These are phyloP conservation scores for Saturnispora sekii DNA, from an alignment of 805 yeast species.

Conservation along the genomic window DNA sequence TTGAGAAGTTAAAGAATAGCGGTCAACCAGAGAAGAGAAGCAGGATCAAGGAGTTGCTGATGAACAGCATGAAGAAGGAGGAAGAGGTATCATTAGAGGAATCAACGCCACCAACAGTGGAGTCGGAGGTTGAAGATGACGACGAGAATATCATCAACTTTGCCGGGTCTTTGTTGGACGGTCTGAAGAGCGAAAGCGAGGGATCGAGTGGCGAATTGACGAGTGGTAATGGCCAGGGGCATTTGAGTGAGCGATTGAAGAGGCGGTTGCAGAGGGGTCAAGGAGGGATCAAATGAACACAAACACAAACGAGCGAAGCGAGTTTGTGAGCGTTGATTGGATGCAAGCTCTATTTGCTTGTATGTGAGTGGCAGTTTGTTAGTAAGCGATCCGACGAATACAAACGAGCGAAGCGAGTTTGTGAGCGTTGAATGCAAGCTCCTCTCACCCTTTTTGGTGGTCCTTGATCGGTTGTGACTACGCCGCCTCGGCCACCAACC, in stretches of 20 bases:
- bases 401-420: not conserved
- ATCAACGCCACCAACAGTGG: not conserved
- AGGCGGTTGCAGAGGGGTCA: conserved; percentile 19
- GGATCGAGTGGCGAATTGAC: not conserved
- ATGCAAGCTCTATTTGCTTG: conserved; percentile 21
- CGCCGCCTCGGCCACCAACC: not conserved
- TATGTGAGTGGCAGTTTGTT: no score
- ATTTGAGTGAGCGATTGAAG: conserved; percentile 25
- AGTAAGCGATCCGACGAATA: no score
- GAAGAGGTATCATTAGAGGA: not conserved
- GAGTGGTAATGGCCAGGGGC: conserved; percentile 8
- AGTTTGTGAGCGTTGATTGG: conserved; percentile 12
- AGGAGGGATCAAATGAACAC: not conserved
- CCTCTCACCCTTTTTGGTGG: not conserved
- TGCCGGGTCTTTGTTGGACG: conserved; percentile 1
- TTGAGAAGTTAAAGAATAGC: conserved; percentile 80
- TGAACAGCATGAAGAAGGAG: conserved; percentile 65
- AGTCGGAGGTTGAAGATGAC: not conserved
- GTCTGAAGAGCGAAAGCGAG: conserved; percentile 5
- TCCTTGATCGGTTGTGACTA: no score
- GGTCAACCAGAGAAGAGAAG: conserved; percentile 42
- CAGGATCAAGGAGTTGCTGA: conserved; percentile 56
- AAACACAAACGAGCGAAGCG: not conserved
- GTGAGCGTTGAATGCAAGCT: conserved; percentile 18
- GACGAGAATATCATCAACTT: conserved; percentile 14